Evolutionary conservation across 2,329 filamentous ascomycete genomes (phyloP), one percentile per base, ranked within the genome.

Genomic region (Monilinia fructigena): DNA sequence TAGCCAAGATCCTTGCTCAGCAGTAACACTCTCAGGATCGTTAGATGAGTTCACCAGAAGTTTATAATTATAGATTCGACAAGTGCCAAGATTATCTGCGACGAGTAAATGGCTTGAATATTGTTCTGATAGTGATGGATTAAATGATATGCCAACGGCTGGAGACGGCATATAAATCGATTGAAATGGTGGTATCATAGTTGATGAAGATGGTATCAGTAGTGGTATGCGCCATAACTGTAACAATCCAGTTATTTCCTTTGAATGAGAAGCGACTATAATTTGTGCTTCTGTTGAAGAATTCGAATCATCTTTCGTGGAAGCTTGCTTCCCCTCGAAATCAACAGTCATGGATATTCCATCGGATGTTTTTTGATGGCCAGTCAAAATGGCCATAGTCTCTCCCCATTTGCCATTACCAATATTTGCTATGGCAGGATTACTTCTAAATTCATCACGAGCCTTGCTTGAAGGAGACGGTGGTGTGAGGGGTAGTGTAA

Each of bases 401-500:
- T 89, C 86, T 8, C 86, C 86, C 85, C 86, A 89, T n/a, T 81
- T 81, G 50, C 86, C 86, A 42, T 82, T 85, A 23, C 86, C 86
- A 47, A 83, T 83, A 68, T 80, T 82, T 26, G 81, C 83, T 10
- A 82, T 81, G 61, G 86, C 74, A 12, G 87, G 79, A 67, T 79
- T 80, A 23, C 77, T 76, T 63, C 79, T 80, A 31, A 88, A 77
- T 67, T 87, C 84, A 4, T 80, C 62, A 14, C 85, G 79, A 2
- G 80, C 78, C 73, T 88, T 89, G 75, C 83, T 86, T 72, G 82
- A 79, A 14, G 84, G 82, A 2, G 86, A 88, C 0, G 86, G 86
- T 0, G 86, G 86, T 1, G 83, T 86, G 40, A 89, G 78, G 0
- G 86, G 86, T 4, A 89, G 72, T 1, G 84, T 86, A 38, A 89